phyloP scores from a whole-genome alignment of 495 filamentous ascomycete species.

The Pseudotulostoma volvatum region DNA sequence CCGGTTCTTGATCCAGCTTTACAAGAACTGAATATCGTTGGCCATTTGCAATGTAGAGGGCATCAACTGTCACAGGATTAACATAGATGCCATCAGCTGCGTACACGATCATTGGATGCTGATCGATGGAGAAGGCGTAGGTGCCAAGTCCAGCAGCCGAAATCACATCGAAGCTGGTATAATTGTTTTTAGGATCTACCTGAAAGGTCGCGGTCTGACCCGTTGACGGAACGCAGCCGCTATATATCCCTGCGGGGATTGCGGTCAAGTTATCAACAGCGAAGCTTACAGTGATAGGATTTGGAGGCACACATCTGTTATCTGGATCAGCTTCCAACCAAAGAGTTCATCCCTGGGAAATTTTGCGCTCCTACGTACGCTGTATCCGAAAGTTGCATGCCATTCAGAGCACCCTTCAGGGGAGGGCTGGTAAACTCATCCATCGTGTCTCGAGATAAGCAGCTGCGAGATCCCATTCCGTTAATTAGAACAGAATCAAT shows the following conservation, averaged over 20 bases:
- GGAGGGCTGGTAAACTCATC: conserved; percentile 14
- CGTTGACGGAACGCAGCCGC: conserved; percentile 17
- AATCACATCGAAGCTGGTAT: conserved; percentile 19
- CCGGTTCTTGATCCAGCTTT: conserved; percentile 17
- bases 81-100: conserved; percentile 28
- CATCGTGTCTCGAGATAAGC: conserved; percentile 22
- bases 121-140: conserved; percentile 22
- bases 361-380: too few relatives aligned
- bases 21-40: conserved; percentile 24
- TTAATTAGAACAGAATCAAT: conserved; percentile 36
- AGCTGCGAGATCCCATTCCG: conserved; percentile 32
- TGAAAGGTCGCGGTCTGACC: conserved; percentile 14
- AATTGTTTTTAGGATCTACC: conserved; percentile 13
- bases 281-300: background rate
- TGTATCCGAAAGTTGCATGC: conserved; percentile 27
- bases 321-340: background rate
- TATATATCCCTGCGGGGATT: conserved; percentile 1
- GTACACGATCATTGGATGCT: conserved; percentile 28
- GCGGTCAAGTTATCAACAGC: background rate
- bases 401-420: conserved; percentile 16
- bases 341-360: conserved; percentile 30
- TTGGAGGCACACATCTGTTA: background rate
- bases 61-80: conserved; percentile 17
- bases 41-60: conserved; percentile 16
- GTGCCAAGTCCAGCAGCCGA: conserved; percentile 13